Percentiles rank a stretch among this genome's conserved stretches.
These are phyloP conservation scores for Solanum ahanhuiri DNA, from an alignment of 257 asterid species.

Conservation along the genomic window DNA sequence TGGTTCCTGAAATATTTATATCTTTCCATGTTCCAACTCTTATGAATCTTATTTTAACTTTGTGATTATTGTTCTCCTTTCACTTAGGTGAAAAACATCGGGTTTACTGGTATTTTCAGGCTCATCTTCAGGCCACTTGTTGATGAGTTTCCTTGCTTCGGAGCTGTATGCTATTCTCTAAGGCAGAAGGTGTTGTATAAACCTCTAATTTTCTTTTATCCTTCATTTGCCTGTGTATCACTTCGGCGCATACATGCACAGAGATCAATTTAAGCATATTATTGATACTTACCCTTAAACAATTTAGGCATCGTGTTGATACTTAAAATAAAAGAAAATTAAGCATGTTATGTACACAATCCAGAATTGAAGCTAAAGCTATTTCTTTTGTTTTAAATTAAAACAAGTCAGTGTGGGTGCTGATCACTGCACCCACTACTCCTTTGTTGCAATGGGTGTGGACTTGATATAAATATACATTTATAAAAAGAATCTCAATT, in stretches of 20 bases:
- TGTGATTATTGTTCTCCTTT: not conserved
- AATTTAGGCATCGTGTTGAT: not conserved
- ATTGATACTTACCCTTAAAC: not conserved
- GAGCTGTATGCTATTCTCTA: conserved; percentile 78
- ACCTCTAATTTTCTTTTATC: not conserved
- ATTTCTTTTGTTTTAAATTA: not conserved
- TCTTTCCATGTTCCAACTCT: not conserved
- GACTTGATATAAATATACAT: not conserved
- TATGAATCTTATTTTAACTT: not conserved
- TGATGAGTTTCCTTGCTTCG: conserved; percentile 86
- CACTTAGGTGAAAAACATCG: conserved; percentile 71
- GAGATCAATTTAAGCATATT: not conserved
- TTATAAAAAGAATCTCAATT: not conserved
- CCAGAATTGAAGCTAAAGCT: not conserved
- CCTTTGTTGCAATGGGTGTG: not conserved
- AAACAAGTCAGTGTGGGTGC: not conserved
- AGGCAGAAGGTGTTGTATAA: conserved; percentile 52
- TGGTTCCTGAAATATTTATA: not conserved
- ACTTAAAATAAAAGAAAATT: not conserved
- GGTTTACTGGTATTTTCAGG: conserved; percentile 87
- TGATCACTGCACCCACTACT: not conserved
- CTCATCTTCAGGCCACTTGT: conserved; percentile 82
- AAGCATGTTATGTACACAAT: not conserved
- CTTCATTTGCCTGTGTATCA: not conserved
- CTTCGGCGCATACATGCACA: not conserved